Evolutionary conservation across 2,329 filamentous ascomycete genomes (phyloP), one percentile per base, ranked within the genome.

Genomic region (Arthrobotrys pseudoclavata): DNA sequence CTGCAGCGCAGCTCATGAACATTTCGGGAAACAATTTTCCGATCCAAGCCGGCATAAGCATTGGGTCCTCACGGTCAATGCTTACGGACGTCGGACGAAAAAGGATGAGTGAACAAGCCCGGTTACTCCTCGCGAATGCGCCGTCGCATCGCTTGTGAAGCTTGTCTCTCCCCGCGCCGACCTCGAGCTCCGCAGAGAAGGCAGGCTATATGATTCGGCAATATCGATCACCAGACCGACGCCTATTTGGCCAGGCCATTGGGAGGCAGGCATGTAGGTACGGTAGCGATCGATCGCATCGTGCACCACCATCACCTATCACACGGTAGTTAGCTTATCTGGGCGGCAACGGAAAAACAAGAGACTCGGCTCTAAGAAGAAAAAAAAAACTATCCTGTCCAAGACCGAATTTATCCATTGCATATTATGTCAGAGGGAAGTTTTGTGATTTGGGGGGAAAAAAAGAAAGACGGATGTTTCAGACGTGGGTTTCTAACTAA

Each of bases 321-420:
- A 53, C 52, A 57, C 55, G 55, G 34, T 42, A 57, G 31, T 34
- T 42, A 42, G 24, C 6, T 57, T 42, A 24, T 24, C 55, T 60
- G 18, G 55, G 55, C 55, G 55, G 20, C 55, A 40, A 60, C 55
- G 7, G n/a, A 18, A 37, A 55, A 55, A 57, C 1, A 57, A 34
- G 15, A 55, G 24, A 22, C 13, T 22, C 18, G 45, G 20, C 12
- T 5, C 52, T 18, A 18, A 57, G 9, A 57, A 60, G 6, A 13
- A 5, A 20, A 4, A 22, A 57, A 20, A 15, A 12, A 1, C 12
- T 13, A 40, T 13, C 15, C 7, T 18, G 2, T 10, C 29, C 31
- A 48, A 45, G 22, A 64, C 4, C 15, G 62, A 61, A 74, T 74
- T 74, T 74, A 74, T 62, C 69, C 69, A 74, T 55, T 68, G 45